Conservation (phyloP, 352 stramenopile genomes). For the Pythium plurisporium region DNA sequence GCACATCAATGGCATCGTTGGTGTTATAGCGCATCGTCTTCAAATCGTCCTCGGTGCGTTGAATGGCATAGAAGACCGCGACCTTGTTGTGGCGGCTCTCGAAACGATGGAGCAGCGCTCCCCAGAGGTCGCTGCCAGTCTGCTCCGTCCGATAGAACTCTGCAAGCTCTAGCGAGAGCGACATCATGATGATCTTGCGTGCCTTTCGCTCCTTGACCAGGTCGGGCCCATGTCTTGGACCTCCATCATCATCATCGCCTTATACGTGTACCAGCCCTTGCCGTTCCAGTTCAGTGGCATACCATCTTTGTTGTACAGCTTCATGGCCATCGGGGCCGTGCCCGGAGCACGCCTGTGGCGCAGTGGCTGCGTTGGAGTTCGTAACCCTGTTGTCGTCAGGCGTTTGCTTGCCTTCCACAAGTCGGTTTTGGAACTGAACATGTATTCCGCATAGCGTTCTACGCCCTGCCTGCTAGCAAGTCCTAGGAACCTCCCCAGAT, state of each 20-base stretch:
- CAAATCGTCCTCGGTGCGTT: conserved; percentile 1
- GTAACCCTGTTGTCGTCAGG: not conserved
- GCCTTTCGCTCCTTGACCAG: not conserved
- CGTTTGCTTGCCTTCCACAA: not conserved
- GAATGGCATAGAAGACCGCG: not conserved
- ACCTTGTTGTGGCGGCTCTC: not conserved
- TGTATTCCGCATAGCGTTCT: no score
- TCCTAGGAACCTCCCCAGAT: no score
- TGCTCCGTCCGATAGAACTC: not conserved
- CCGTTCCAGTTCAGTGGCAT: conserved; percentile 5
- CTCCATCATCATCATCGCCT: not conserved
- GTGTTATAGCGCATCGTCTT: not conserved
- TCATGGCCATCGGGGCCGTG: not conserved
- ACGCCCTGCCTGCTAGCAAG: no score
- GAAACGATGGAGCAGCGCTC: not conserved
- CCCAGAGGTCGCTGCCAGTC: not conserved
- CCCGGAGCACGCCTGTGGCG: not conserved
- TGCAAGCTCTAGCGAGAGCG: not conserved
- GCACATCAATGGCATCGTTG: not conserved
- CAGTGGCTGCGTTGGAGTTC: not conserved
- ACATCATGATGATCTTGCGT: conserved; percentile 5
- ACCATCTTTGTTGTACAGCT: conserved; percentile 8
- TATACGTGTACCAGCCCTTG: conserved; percentile 1
- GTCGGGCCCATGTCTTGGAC: not conserved
- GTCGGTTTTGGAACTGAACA: not conserved